A percentile compares a stretch with the other conserved stretches of the same genome.
These are phyloP conservation scores for Ceraceosorus guamensis DNA, from an alignment of 1,284 basidiomycete species.

Conservation along the genomic window DNA sequence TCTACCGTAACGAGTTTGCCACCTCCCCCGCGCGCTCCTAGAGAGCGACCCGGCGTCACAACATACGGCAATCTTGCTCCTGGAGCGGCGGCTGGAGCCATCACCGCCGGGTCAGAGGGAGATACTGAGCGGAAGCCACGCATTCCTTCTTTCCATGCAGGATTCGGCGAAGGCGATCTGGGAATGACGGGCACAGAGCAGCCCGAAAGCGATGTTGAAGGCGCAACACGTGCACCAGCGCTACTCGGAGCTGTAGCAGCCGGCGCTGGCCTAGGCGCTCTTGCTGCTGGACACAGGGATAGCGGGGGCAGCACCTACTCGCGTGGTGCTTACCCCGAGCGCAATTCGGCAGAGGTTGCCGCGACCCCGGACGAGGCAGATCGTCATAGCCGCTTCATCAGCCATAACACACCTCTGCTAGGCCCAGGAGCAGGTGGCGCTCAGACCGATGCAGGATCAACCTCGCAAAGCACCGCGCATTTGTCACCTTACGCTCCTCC, in stretches of 20 bases:
- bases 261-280: conserved; percentile 20
- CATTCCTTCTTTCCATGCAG: conserved; percentile 7
- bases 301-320: conserved; percentile 23
- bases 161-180: conserved; percentile 14
- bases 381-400: conserved; percentile 30
- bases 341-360: not conserved
- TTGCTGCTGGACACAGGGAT: conserved; percentile 30
- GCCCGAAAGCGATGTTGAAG: not conserved
- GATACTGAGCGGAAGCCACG: not conserved
- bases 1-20: conserved; percentile 16
- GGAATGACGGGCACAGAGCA: conserved; percentile 2
- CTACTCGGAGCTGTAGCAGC: conserved; percentile 17
- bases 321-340: conserved; percentile 7
- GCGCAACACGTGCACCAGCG: conserved; percentile 10
- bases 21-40: conserved; percentile 19
- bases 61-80: conserved; percentile 8
- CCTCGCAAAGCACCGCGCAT: no score
- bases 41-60: not conserved
- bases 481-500: no score
- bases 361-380: conserved; percentile 11
- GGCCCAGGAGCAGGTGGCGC: conserved; percentile 16
- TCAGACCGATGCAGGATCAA: no score
- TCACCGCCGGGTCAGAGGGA: conserved; percentile 2
- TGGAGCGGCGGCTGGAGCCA: not conserved
- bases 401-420: conserved; percentile 20